Base-by-base conservation (phyloP, 2,329 filamentous ascomycete species). In the Fusarium pseudoanthophilum region DNA sequence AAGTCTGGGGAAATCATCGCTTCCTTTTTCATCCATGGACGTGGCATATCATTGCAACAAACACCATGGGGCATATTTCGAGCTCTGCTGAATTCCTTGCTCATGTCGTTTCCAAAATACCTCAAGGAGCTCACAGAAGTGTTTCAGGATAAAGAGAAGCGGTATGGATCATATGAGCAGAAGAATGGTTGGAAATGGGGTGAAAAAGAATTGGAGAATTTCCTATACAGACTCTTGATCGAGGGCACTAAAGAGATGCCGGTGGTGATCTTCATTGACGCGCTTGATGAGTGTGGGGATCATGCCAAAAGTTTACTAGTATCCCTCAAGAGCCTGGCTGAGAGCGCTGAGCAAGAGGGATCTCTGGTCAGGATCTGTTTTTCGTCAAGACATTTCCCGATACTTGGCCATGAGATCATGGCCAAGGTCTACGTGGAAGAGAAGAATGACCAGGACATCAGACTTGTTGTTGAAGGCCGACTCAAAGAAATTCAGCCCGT, bases 401-500 rank as follows among this genome's bases (percentile, higher is more conserved):
- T 64, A 10, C 16, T 64, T 3, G 46, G 39, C 2, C n/a, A 28
- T 5, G 62, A 64, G 26, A 62, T n/a, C 0, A 52, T 46, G 10
- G 4, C 32, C 1, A 34, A 2, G 3, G 20, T 64, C 0, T 20
- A 34, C 4, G 46, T 34, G 7, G 57, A 64, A 20, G 11, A 46
- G 8, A 36, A 1, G 4, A 64, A 64, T 6, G 32, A 34, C 9
- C 1, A 11, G 7, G 62, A 64, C 0, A 64, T 64, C 9, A 34
- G 11, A 11, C 0, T 40, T 10, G 46, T 64, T 2, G 20, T 64
- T 4, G 21, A 24, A 10, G 13, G 8, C 6, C 32, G 15, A 3
- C n/a, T 64, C 0, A 24, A 32, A 1, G 21, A 34, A 0, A 1
- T 64, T 6, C 4, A 16, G 0, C 26, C 39, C 0, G 2, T 8